A percentile compares a stretch with the other conserved stretches of the same genome.
Evolutionary conservation across 1,284 basidiomycete genomes (phyloP).

Genomic region (Sporisorium reilianum): DNA sequence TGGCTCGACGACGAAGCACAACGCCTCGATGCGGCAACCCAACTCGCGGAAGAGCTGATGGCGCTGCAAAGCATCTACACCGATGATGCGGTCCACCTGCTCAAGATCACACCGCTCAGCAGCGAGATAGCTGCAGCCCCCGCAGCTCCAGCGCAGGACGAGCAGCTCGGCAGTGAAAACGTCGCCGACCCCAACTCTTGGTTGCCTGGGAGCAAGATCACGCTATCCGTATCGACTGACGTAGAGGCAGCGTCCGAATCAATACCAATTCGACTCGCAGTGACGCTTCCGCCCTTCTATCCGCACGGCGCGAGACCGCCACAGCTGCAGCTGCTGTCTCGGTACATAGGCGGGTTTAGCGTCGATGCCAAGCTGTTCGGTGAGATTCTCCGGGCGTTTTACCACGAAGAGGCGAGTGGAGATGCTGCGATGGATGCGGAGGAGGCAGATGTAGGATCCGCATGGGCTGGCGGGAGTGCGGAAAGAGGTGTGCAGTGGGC

Average conservation of each 20-base stretch:
- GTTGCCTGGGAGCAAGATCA: slow-evolving; percentile 39
- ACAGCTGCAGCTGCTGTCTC: slow-evolving; percentile 62
- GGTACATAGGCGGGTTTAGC: slow-evolving; percentile 61
- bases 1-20: slow-evolving; percentile 31
- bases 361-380: slow-evolving; percentile 65
- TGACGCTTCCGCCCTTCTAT: slow-evolving; percentile 60
- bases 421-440: slow-evolving; percentile 13
- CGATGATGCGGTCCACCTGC: slow-evolving; percentile 49
- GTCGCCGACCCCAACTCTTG: slow-evolving; percentile 32
- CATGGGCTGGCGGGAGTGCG: slow-evolving; percentile 25
- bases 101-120: slow-evolving; percentile 15
- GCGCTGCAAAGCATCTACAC: slow-evolving; percentile 66
- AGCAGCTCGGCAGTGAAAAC: slow-evolving; percentile 11
- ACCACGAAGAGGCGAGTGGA: slow-evolving; percentile 36
- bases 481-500: slow-evolving; percentile 49
- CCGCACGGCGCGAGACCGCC: slow-evolving; percentile 54
- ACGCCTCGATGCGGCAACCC: slow-evolving; percentile 33
- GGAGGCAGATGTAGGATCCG: slow-evolving; percentile 6
- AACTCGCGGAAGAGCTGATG: slow-evolving; percentile 60
- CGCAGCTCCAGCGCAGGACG: slow-evolving; percentile 1
- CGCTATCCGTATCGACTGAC: slow-evolving; percentile 45
- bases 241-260: slow-evolving; percentile 24
- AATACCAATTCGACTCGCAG: slow-evolving; percentile 55
- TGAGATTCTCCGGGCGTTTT: slow-evolving; percentile 58
- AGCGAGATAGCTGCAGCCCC: not conserved